Evolutionary conservation across 2,329 filamentous ascomycete species (phyloP), one percentile per base, ranked within the genome.

Genomic region (Sordariomycetes sp.): DNA sequence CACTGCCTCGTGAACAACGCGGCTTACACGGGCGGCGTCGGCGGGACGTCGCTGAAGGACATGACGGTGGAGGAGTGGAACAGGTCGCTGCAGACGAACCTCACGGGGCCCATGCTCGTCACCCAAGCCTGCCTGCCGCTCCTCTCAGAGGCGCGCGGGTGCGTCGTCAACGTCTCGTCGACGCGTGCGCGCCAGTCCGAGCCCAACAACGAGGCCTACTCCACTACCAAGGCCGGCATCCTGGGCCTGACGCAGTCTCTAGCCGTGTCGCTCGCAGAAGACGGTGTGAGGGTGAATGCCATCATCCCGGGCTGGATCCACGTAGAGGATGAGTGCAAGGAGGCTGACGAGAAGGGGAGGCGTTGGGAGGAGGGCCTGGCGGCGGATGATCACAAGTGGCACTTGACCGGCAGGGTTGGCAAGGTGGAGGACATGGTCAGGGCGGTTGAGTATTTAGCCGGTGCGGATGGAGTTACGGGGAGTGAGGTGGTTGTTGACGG

Each of bases 301-400:
- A 62, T 72, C 12, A 44, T 69, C 21, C 67, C 65, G 0, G 67
- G 68, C 0, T 72, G 68, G 68, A 67, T 72, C 30, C 57, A 70
- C 42, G 67, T 70, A 7, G 50, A 45, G 30, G 53, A 68, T 30
- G 49, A 53, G 38, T 46, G 44, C 36, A 43, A 39, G 25, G 46
- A 40, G 17, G 49, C 47, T 8, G 49, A 70, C 42, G 57, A 61
- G 42, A 47, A 53, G 26, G 55, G 55, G 0, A 39, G 33, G 31
- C 39, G 40, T 21, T 71, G 66, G 68, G 63, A 67, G 38, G 60
- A 66, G 4, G 64, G 59, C 0, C 42, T 70, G 41, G 57, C 46
- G 3, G 49, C 59, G 37, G 57, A 59, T 25, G 68, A 72, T 39
- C 56, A 59, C 19, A 38, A 47, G 33, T 71, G 66, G 66, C 67